phyloP scores from a whole-genome alignment of 2,329 filamentous ascomycete species.

The Aureobasidium leucospermi region DNA sequence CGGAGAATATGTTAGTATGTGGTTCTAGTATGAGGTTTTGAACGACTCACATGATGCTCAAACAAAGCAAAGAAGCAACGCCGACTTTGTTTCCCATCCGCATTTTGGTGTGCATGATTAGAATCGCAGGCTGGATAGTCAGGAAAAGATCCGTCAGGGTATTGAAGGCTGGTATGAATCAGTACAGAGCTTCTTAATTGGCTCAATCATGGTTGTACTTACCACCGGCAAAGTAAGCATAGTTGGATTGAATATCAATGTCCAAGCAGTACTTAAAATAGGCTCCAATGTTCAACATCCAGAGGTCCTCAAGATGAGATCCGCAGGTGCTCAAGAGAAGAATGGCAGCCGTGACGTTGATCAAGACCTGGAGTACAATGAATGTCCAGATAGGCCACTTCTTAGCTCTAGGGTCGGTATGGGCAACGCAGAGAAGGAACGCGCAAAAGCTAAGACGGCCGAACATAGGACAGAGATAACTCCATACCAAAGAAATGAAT shows the following conservation, averaged over 20 bases:
- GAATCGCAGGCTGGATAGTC: conserved; percentile 23
- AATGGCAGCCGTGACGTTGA: conserved; percentile 22
- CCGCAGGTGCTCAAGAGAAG: conserved; percentile 24
- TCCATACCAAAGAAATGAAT: conserved; percentile 19
- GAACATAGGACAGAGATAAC: conserved; percentile 22
- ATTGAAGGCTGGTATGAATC: conserved; percentile 22
- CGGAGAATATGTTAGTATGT: neutral
- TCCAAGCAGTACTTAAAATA: conserved; percentile 19
- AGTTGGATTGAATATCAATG: conserved; percentile 18
- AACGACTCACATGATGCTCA: conserved; percentile 20
- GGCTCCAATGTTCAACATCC: conserved; percentile 1
- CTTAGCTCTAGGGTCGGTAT: conserved; percentile 21
- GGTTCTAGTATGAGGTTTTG: neutral
- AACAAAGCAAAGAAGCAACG: conserved; percentile 21
- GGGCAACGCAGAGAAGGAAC: conserved; percentile 23
- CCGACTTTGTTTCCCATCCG: conserved; percentile 22
- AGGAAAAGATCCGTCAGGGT: conserved; percentile 25
- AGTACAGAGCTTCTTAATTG: neutral
- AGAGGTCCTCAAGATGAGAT: conserved; percentile 19
- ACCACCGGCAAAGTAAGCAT: conserved; percentile 18
- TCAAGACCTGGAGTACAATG: conserved; percentile 21
- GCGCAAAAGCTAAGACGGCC: conserved; percentile 24
- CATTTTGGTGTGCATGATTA: conserved; percentile 24
- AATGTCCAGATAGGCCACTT: conserved; percentile 23
- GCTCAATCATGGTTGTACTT: conserved; percentile 12